Evolutionary conservation across 23 red algal species (phyloP).

Genomic region (Gracilaria gracilis): DNA sequence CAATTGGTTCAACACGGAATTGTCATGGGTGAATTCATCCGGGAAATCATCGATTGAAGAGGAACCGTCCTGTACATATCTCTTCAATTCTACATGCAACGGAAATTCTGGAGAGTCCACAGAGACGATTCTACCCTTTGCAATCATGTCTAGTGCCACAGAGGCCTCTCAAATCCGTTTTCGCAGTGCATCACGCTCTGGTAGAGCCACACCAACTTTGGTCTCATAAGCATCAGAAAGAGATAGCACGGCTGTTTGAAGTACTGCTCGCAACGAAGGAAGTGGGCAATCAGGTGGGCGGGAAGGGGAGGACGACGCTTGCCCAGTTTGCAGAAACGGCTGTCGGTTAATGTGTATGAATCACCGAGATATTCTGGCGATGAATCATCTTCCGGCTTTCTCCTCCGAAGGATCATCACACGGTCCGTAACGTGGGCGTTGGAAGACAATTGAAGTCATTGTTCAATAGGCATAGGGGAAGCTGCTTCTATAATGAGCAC

Average conservation of each 20-base stretch:
- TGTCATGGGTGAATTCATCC: slow-evolving; percentile 44
- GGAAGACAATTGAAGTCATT: too few relatives aligned
- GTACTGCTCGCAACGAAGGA: slow-evolving; percentile 44
- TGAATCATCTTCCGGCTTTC: too few relatives aligned
- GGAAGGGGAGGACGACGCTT: too few relatives aligned
- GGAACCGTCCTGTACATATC: slow-evolving; percentile 11
- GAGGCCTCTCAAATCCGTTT: slow-evolving; percentile 62
- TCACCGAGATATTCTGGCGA: too few relatives aligned
- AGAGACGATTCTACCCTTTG: slow-evolving; percentile 53
- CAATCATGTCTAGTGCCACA: slow-evolving; percentile 66
- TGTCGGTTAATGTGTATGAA: too few relatives aligned
- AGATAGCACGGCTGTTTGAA: slow-evolving; percentile 59
- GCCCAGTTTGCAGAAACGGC: too few relatives aligned
- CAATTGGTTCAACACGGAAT: slow-evolving; percentile 48
- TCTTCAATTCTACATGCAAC: slow-evolving; percentile 1
- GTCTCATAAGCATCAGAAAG: slow-evolving; percentile 64
- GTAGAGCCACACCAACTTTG: slow-evolving; percentile 57
- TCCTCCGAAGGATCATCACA: too few relatives aligned
- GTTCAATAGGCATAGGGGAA: too few relatives aligned
- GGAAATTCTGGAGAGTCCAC: slow-evolving; percentile 46
- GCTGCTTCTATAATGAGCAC: too few relatives aligned
- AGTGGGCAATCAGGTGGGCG: slow-evolving; percentile 44
- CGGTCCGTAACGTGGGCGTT: too few relatives aligned
- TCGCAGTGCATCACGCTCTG: slow-evolving; percentile 54
- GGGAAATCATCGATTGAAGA: slow-evolving; percentile 38